Evolutionary conservation across 1,284 basidiomycete species (phyloP), one percentile per base, ranked within the genome.

Genomic region (Trametes polyzona): DNA sequence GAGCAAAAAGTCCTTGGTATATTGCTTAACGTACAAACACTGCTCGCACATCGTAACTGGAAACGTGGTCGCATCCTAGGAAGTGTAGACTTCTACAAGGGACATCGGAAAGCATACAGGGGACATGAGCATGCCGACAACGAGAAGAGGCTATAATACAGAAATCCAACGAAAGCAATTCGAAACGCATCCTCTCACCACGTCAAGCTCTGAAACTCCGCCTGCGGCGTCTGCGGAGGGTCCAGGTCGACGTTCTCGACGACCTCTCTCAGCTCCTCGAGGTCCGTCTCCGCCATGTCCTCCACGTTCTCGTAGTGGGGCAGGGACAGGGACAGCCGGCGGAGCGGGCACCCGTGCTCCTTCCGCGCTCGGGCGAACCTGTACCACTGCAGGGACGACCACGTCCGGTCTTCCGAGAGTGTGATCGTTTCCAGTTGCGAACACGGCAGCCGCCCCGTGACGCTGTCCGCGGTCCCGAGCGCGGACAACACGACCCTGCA

Each of bases 371-470:
- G 41, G 23, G 69, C 69, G 46, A 71, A 60, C 23, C 57, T 60
- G 58, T 65, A 71, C 55, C 65, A 69, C 53, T 69, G 69, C 39
- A 71, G 61, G 26, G 65, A 65, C 21, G 70, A 71, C 70, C 70
- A 71, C 46, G 69, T 69, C 63, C 65, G 66, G 63, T 71, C 70
- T 33, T 69, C 65, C 17, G 55, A 44, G 39, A 71, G 64, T 32
- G 58, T 61, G 26, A 71, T 56, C 48, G 58, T 62, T 57, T 71
- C 69, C 24, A 71, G 59, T 10, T 44, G 27, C 10, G 70, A 68
- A 49, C 70, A 71, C 23, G 63, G 40, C n/a, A 64, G 41, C 43
- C 52, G 63, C 14, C 62, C 65, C 6, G 62, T 68, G 44, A 66
- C 37, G 11, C 55, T 62, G 46, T 66, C 65, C 16, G 61, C 47